Evolutionary conservation across 2,329 filamentous ascomycete genomes (phyloP), one percentile per base, ranked within the genome.

Genomic region (Cladophialophora exuberans): DNA sequence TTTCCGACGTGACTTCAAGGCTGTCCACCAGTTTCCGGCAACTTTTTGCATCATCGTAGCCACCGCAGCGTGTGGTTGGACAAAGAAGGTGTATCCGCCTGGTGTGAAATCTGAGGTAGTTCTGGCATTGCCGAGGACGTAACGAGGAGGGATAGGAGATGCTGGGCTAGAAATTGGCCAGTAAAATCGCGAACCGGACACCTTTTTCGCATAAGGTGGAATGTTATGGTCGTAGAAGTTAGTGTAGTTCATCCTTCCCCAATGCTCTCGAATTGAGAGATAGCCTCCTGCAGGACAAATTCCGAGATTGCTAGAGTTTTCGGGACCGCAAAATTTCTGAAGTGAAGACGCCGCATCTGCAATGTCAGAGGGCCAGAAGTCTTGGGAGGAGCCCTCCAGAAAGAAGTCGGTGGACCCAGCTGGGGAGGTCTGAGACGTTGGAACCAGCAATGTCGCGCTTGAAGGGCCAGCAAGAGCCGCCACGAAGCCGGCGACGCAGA

Each of bases 241-340:
- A 28, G 42, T 38, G 23, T 36, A 47, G 51, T 47, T 54, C 22
- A 48, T 22, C 15, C 41, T 47, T 15, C 43, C 7, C 51, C 51
- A 54, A 20, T 54, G 41, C 20, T 54, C 51, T 28, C 26, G 22
- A 22, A 54, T 42, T 9, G 51, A 54, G 22, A 46, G 33, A 30
- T 33, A 54, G n/a, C 51, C 51, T 13, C 43, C 43, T 11, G 51
- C 51, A 22, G 51, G 51, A 35, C 51, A 54, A n/a, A 54, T 30
- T 15, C 26, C 42, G 7, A 54, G 18, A n/a, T 36, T 17, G 7
- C 20, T 47, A 13, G 51, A 47, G 6, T 26, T 54, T 17, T 17
- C 18, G 23, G 18, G n/a, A 17, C 26, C 13, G 43, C 51, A 54
- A 17, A 47, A 7, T 6, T 46, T 28, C 41, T 38, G 33, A 26